Percentiles rank a stretch among this genome's conserved stretches.
These are phyloP conservation scores for Cyclotella sp. DNA, from an alignment of 108 stramenopile genomes.

Conservation along the genomic window DNA sequence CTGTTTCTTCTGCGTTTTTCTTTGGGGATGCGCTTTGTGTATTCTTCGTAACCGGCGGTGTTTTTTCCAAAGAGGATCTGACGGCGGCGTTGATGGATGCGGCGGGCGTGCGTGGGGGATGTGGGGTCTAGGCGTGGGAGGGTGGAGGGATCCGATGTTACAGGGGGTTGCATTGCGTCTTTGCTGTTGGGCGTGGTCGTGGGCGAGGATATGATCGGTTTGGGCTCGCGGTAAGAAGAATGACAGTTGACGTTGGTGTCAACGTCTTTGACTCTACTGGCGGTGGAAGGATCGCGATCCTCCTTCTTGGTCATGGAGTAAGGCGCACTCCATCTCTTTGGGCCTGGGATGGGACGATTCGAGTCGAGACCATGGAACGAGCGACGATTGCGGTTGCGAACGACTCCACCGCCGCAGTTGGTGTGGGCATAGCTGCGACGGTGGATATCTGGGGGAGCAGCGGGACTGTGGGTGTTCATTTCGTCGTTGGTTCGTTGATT, in stretches of 20 bases:
- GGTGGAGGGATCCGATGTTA: conserved; percentile 11
- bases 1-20: conserved; percentile 59
- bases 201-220: neutral
- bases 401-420: conserved; percentile 1
- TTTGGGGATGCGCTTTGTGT: conserved; percentile 65
- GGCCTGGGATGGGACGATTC: neutral
- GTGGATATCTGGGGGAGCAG: no score
- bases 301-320: neutral
- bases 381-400: conserved; percentile 5
- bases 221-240: neutral
- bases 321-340: neutral
- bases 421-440: no score
- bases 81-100: conserved; percentile 68
- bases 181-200: neutral
- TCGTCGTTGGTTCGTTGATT: no score
- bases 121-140: conserved; percentile 67
- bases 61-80: conserved; percentile 83
- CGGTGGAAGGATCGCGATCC: neutral
- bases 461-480: no score
- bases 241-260: neutral
- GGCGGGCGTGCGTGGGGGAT: conserved; percentile 62
- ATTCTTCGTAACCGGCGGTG: conserved; percentile 82
- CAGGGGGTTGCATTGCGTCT: neutral
- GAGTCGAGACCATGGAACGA: neutral
- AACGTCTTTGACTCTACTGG: neutral